A percentile compares a stretch with the other conserved stretches of the same genome.
Conservation (phyloP, 176 grass and related monocot genomes). For the Aegilops bicornis region DNA sequence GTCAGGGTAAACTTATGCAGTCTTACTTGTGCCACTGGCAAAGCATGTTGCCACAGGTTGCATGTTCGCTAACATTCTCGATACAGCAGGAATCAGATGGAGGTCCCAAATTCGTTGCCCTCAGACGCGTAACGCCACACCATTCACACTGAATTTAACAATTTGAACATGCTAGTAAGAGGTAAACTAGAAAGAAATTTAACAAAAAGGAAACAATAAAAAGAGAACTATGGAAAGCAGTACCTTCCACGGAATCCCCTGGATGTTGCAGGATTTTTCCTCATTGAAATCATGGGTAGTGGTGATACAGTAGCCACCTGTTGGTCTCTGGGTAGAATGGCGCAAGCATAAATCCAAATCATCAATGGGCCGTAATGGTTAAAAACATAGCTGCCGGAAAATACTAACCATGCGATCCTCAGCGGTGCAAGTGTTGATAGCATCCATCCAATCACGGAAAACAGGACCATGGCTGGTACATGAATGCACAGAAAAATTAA, state of each 20-base stretch:
- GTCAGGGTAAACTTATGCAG: neutral
- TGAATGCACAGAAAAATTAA: constrained; percentile 30
- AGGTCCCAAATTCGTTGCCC: constrained; percentile 27
- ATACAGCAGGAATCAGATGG: constrained; percentile 64
- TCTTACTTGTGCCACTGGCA: constrained; percentile 81
- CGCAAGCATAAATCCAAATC: constrained; percentile 16
- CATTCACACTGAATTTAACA: constrained; percentile 50
- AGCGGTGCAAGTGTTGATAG: constrained; percentile 49
- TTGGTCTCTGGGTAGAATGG: constrained; percentile 52
- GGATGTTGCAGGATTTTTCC: constrained; percentile 33
- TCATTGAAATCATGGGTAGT: constrained; percentile 57
- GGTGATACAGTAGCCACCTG: constrained; percentile 65
- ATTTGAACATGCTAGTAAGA: constrained; percentile 23
- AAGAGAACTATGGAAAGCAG: neutral
- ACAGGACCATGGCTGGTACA: constrained; percentile 49
- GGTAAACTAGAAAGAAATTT: neutral
- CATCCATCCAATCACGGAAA: constrained; percentile 70
- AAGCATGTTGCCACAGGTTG: constrained; percentile 48
- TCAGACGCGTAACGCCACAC: constrained; percentile 47
- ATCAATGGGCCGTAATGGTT: neutral
- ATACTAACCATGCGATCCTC: constrained; percentile 53
- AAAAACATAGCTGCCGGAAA: constrained; percentile 20
- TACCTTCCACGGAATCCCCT: constrained; percentile 54
- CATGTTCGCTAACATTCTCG: constrained; percentile 27
- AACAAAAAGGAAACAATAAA: neutral